Conservation (phyloP, 2,329 filamentous ascomycete genomes). For the Aschersonia sp. region DNA sequence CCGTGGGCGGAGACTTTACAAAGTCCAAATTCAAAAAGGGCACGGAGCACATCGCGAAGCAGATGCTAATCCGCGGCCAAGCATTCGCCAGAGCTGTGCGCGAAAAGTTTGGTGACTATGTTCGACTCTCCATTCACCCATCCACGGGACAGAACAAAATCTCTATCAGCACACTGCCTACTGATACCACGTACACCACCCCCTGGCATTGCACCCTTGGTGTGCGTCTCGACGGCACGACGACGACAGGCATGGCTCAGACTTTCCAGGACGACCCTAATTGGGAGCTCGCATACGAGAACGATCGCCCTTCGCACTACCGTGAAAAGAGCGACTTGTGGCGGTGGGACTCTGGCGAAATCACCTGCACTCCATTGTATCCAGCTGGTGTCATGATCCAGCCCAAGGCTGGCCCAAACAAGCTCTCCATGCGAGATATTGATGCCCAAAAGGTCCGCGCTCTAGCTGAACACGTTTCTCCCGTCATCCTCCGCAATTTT, state of each 20-base stretch:
- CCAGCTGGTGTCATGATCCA: background rate
- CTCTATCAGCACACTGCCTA: conserved; percentile 14
- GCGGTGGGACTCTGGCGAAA: background rate
- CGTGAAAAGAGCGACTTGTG: background rate
- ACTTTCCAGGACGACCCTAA: conserved; percentile 8
- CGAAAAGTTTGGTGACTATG: conserved; percentile 10
- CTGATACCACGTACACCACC: conserved; percentile 15
- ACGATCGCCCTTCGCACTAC: conserved; percentile 7
- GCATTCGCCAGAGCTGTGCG: conserved; percentile 15
- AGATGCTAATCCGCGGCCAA: conserved; percentile 17
- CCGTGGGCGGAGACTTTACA: conserved; percentile 8
- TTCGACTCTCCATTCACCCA: conserved; percentile 16
- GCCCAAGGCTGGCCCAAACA: background rate
- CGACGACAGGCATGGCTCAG: conserved; percentile 9
- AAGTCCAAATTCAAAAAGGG: conserved; percentile 11
- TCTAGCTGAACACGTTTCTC: background rate
- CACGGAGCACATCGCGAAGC: conserved; percentile 14
- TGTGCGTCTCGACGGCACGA: conserved; percentile 7
- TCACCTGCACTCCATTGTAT: background rate
- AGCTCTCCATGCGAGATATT: background rate
- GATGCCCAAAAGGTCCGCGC: background rate
- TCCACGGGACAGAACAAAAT: conserved; percentile 13
- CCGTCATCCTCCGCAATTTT: background rate
- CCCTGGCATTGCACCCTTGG: conserved; percentile 17
- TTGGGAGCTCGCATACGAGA: conserved; percentile 9